Base-by-base conservation (phyloP, 2,329 filamentous ascomycete genomes). In the Cyclaneusma minus region DNA sequence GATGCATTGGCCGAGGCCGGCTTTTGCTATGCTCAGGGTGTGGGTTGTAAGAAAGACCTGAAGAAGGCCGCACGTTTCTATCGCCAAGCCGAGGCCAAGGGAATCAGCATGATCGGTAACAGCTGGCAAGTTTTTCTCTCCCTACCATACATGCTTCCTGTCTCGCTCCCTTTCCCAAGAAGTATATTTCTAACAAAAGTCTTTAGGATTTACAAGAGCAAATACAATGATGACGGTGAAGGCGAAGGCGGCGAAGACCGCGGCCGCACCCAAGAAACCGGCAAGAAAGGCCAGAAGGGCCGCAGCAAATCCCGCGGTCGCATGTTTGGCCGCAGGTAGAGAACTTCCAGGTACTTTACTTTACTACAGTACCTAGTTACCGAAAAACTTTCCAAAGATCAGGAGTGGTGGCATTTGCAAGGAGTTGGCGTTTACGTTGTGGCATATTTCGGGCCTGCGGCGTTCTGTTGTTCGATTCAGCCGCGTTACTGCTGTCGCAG, bases 71-170 rank as follows among this genome's bases (percentile, higher is more conserved):
- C 89, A 32, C 79, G 71, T 34, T 83, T 89, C 43, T 95, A 95
- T 50, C 75, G 89, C 13, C 65, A 76, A 58, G 89, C 89, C 5
- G 89, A 93, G 49, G 73, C 77, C 13, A 89, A 89, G 54, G 89
- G 89, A 5, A 85, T 94, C 62, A 92, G 73, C 52, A 95, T 95
- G 84, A 78, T 93, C 30, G 89, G 89, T 29, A 95, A 95, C 50
- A 94, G 84, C 60, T 98, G 89, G 87, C 93, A 62, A 48, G 81
- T 67, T 30, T 33, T 25, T 20, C 27, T 16, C 12, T 12, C 6
- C 11, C 18, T n/a, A 5, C 14, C 8, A 11, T 18, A 9, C 19
- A 22, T 25, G 12, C 28, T 30, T 17, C 25, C 22, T 25, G 7
- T 7, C 29, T 7, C 23, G 5, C n/a, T 14, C 17, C 4, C 14